A percentile compares a stretch with the other conserved stretches of the same genome.
Evolutionary conservation across 2,329 filamentous ascomycete genomes (phyloP).

Genomic region (Exophiala sideris): DNA sequence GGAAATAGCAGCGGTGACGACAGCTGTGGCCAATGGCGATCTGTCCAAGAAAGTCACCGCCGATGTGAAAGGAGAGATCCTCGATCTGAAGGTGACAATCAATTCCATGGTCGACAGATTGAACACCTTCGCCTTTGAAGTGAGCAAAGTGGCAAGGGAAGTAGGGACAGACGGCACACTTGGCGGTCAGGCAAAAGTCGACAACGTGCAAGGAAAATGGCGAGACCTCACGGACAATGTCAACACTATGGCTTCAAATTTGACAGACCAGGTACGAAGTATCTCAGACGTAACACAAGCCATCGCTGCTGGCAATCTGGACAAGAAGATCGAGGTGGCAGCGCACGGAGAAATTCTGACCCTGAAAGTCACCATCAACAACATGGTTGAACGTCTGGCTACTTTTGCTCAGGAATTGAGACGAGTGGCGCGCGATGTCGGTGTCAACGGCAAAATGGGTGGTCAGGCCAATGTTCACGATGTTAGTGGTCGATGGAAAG

Average conservation of each 20-base stretch:
- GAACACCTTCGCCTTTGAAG: constrained; percentile 62
- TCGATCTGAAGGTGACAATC: constrained; percentile 88
- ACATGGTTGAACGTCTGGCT: constrained; percentile 94
- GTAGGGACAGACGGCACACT: constrained; percentile 63
- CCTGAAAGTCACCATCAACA: constrained; percentile 94
- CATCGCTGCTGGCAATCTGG: constrained; percentile 93
- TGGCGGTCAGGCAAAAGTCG: constrained; percentile 62
- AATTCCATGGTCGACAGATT: constrained; percentile 66
- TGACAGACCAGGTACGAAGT: constrained; percentile 71
- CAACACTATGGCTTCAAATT: constrained; percentile 64
- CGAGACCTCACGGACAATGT: constrained; percentile 65
- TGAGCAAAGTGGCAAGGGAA: constrained; percentile 63
- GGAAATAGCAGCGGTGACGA: constrained; percentile 95
- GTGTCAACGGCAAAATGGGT: constrained; percentile 97
- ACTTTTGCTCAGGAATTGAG: constrained; percentile 97
- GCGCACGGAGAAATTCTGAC: constrained; percentile 93
- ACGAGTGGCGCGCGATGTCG: constrained; percentile 91
- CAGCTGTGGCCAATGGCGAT: constrained; percentile 89
- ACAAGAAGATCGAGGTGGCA: constrained; percentile 90
- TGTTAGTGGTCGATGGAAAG: constrained; percentile 92
- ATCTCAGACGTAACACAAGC: constrained; percentile 93
- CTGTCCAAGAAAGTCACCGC: constrained; percentile 94
- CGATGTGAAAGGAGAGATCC: constrained; percentile 88
- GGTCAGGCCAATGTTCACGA: constrained; percentile 93
- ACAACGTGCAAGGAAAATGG: constrained; percentile 65